Evolutionary conservation across 352 stramenopile species (phyloP).

Genomic region (Achlya hypogyna): DNA sequence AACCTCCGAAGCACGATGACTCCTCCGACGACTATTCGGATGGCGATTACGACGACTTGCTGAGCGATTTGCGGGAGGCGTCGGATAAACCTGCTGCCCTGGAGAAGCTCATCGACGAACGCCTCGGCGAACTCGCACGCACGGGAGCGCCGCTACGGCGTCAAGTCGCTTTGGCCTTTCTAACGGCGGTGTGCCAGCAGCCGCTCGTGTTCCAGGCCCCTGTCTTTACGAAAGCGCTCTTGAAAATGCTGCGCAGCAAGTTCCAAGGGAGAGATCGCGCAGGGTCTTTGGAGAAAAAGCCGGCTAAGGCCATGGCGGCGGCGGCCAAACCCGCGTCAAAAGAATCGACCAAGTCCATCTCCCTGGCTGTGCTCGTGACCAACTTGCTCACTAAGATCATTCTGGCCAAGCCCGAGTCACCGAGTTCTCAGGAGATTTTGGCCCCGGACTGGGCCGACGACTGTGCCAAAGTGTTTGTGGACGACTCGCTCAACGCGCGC

Average conservation of each 20-base stretch:
- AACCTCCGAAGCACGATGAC: background rate
- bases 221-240: conserved; percentile 60
- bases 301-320: background rate
- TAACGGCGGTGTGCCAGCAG: background rate
- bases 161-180: background rate
- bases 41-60: conserved; percentile 11
- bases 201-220: conserved; percentile 34
- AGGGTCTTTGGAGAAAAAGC: conserved; percentile 27
- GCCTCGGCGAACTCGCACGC: conserved; percentile 1
- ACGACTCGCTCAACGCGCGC: conserved; percentile 71
- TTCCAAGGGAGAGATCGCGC: conserved; percentile 35
- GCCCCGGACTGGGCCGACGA: conserved; percentile 54
- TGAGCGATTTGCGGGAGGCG: background rate
- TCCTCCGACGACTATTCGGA: background rate
- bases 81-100: too few relatives aligned
- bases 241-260: conserved; percentile 72
- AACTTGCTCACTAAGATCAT: conserved; percentile 63
- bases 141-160: background rate
- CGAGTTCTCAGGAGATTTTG: background rate
- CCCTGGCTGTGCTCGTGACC: conserved; percentile 56
- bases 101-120: conserved; percentile 4
- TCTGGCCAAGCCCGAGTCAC: conserved; percentile 21
- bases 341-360: conserved; percentile 31
- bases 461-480: conserved; percentile 80
- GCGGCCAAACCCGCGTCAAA: conserved; percentile 18